Percentiles rank a stretch among this genome's conserved stretches.
These are phyloP conservation scores for Drechslerella stenobrocha DNA, from an alignment of 2,329 filamentous ascomycete species.

Conservation along the genomic window DNA sequence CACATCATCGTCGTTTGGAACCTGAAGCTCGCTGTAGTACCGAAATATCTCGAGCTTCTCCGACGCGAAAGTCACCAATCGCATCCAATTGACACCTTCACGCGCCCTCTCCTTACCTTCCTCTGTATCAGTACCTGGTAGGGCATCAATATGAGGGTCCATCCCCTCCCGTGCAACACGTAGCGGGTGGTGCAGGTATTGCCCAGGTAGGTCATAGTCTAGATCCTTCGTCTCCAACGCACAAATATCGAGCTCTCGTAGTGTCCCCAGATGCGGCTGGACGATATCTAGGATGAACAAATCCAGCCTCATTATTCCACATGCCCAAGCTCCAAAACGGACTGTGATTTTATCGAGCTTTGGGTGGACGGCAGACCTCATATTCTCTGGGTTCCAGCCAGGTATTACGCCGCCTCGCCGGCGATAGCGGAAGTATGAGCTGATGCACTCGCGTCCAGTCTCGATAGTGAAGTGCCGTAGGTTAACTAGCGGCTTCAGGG, in stretches of 20 bases:
- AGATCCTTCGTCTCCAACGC: neutral
- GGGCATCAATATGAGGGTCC: neutral
- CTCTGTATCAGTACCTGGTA: neutral
- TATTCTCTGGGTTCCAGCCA: slow-evolving; percentile 4
- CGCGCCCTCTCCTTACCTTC: neutral
- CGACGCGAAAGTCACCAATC: no score
- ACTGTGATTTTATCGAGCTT: slow-evolving; percentile 2
- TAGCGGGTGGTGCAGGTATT: slow-evolving; percentile 16
- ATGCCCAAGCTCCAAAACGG: slow-evolving; percentile 13
- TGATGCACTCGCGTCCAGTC: neutral
- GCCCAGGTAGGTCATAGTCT: neutral
- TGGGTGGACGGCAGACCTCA: neutral
- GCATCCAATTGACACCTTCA: no score
- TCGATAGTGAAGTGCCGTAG: slow-evolving; percentile 5
- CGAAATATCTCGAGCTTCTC: slow-evolving; percentile 11
- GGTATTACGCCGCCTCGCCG: neutral
- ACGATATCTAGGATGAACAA: neutral
- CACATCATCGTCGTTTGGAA: slow-evolving; percentile 14
- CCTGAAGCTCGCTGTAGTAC: slow-evolving; percentile 12
- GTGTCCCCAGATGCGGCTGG: neutral
- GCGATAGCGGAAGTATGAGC: neutral
- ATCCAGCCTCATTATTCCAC: slow-evolving; percentile 10
- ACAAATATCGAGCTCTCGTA: slow-evolving; percentile 14
- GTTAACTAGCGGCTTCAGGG: neutral
- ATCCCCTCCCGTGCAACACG: slow-evolving; percentile 11